Evolutionary conservation across 2,329 filamentous ascomycete species (phyloP).

Genomic region (Camillea tinctor): DNA sequence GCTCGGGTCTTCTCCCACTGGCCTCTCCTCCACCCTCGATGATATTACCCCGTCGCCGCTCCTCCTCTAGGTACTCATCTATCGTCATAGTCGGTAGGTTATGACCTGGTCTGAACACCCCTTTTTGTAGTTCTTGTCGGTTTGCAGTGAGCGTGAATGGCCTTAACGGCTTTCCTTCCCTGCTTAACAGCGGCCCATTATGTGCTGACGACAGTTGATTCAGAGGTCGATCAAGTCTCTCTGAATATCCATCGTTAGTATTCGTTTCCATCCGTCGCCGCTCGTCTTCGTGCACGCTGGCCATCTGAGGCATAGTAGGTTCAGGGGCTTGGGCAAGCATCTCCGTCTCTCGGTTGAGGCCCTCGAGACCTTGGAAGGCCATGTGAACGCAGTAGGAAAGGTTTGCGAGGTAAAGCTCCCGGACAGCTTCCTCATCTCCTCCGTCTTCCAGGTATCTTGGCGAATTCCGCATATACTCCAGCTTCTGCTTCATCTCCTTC

Average conservation of each 20-base stretch:
- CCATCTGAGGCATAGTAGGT: slow-evolving; percentile 43
- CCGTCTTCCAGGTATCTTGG: slow-evolving; percentile 49
- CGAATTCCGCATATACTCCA: slow-evolving; percentile 57
- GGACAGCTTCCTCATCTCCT: slow-evolving; percentile 80
- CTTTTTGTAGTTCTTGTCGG: slow-evolving; percentile 71
- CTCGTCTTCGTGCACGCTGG: slow-evolving; percentile 46
- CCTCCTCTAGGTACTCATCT: slow-evolving; percentile 95
- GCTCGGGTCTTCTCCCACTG: slow-evolving; percentile 64
- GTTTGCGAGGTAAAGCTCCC: slow-evolving; percentile 75
- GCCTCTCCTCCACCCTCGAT: slow-evolving; percentile 86
- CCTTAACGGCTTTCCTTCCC: slow-evolving; percentile 78
- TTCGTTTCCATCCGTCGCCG: slow-evolving; percentile 37
- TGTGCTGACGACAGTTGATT: slow-evolving; percentile 47
- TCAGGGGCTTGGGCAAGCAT: slow-evolving; percentile 74
- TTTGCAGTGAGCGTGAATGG: slow-evolving; percentile 85
- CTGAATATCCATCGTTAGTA: slow-evolving; percentile 57
- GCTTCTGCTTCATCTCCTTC: slow-evolving; percentile 77
- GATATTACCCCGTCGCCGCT: slow-evolving; percentile 78
- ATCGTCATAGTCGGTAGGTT: slow-evolving; percentile 97
- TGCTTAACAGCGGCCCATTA: slow-evolving; percentile 73
- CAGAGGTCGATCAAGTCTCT: slow-evolving; percentile 69
- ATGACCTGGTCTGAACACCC: slow-evolving; percentile 87
- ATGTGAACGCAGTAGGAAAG: slow-evolving; percentile 72
- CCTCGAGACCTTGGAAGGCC: slow-evolving; percentile 84
- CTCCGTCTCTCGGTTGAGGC: slow-evolving; percentile 78